phyloP scores from a whole-genome alignment of 148 eudicot species.

The Agrostemma githago region DNA sequence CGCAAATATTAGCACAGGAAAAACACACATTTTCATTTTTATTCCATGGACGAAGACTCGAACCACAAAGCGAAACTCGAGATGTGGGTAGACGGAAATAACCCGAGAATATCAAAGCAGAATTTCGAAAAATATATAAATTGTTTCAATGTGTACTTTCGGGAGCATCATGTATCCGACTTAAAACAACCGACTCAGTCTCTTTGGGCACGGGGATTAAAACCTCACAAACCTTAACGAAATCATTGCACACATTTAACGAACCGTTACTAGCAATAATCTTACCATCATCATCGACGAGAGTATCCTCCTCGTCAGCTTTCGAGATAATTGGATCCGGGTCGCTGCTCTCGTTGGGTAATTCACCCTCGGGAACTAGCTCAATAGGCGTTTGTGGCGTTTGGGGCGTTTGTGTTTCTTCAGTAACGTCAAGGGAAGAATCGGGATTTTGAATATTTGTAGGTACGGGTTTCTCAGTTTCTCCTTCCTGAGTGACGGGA shows the following conservation, averaged over 20 bases:
- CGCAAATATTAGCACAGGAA: background rate
- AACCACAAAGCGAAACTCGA: background rate
- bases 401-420: slow-evolving; percentile 10
- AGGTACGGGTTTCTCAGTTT: background rate
- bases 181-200: slow-evolving; percentile 75
- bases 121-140: slow-evolving; percentile 31
- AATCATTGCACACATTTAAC: slow-evolving; percentile 45
- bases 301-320: slow-evolving; percentile 13
- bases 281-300: slow-evolving; percentile 18
- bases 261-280: slow-evolving; percentile 31
- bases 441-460: background rate
- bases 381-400: slow-evolving; percentile 10
- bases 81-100: slow-evolving; percentile 21
- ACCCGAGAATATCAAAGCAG: slow-evolving; percentile 21
- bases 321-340: slow-evolving; percentile 16
- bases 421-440: slow-evolving; percentile 1
- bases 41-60: background rate
- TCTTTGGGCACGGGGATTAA: slow-evolving; percentile 61
- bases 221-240: slow-evolving; percentile 60
- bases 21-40: background rate
- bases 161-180: slow-evolving; percentile 95
- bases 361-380: background rate
- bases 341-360: slow-evolving; percentile 2
- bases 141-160: slow-evolving; percentile 85
- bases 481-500: background rate